These are phyloP conservation scores for Aspergillus neotritici DNA, from an alignment of 2,329 filamentous ascomycete species.

Conservation along the genomic window DNA sequence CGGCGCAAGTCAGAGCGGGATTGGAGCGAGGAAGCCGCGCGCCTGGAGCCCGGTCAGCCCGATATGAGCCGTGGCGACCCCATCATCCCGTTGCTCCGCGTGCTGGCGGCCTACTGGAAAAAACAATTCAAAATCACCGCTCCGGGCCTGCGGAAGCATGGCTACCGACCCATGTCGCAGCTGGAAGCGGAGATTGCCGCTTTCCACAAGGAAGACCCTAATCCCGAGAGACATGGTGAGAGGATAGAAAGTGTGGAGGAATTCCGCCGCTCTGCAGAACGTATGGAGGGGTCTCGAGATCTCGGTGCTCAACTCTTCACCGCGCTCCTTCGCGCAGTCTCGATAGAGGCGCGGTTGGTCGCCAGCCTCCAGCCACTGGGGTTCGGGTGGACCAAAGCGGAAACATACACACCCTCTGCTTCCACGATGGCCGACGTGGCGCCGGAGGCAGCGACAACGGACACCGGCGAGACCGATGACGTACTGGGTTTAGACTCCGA, in stretches of 20 bases:
- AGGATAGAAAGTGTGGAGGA: slow-evolving; percentile 60
- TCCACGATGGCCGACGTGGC: slow-evolving; percentile 6
- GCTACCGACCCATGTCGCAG: slow-evolving; percentile 73
- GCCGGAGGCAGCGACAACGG: neutral
- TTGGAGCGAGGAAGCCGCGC: slow-evolving; percentile 66
- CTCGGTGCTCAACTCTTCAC: slow-evolving; percentile 86
- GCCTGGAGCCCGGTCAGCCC: slow-evolving; percentile 62
- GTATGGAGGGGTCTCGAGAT: slow-evolving; percentile 76
- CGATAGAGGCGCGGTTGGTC: slow-evolving; percentile 76
- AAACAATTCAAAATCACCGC: slow-evolving; percentile 71
- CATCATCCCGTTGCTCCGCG: slow-evolving; percentile 67
- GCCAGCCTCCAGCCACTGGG: slow-evolving; percentile 79
- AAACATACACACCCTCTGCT: slow-evolving; percentile 59
- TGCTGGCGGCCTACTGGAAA: slow-evolving; percentile 81
- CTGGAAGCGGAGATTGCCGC: slow-evolving; percentile 69
- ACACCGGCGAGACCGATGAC: slow-evolving; percentile 9
- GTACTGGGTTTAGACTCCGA: slow-evolving; percentile 17
- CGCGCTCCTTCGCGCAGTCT: slow-evolving; percentile 71
- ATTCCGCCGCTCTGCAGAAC: slow-evolving; percentile 63
- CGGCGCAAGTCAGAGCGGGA: slow-evolving; percentile 49
- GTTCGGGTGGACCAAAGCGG: slow-evolving; percentile 82
- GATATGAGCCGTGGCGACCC: slow-evolving; percentile 82
- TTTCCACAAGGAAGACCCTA: slow-evolving; percentile 58
- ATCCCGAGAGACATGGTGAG: slow-evolving; percentile 69
- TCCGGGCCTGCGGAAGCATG: slow-evolving; percentile 79